A percentile compares a stretch with the other conserved stretches of the same genome.
phyloP scores from a whole-genome alignment of 1,139 yeast genomes.

The Saccharomyces hybrid region DNA sequence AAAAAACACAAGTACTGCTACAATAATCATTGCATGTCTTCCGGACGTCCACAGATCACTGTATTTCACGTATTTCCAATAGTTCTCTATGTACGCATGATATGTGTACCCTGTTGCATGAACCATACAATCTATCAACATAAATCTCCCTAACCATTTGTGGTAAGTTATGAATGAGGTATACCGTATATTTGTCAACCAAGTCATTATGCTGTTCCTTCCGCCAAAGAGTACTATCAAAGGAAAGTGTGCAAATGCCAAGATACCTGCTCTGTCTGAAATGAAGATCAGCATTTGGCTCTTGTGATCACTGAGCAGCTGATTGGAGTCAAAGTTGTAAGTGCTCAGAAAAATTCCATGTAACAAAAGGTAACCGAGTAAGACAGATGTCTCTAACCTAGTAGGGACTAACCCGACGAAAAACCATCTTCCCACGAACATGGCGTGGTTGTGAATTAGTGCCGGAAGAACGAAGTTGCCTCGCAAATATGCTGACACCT shows the following conservation, averaged over 20 bases:
- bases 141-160: constrained; percentile 54
- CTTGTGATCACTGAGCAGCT: constrained; percentile 10
- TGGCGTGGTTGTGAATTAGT: background rate
- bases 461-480: background rate
- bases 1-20: constrained; percentile 28
- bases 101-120: constrained; percentile 43
- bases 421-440: background rate
- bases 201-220: constrained; percentile 56
- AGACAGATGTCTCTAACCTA: constrained; percentile 49
- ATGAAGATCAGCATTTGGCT: constrained; percentile 34
- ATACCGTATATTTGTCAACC: constrained; percentile 56
- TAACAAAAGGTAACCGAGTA: constrained; percentile 42
- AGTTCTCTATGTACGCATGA: constrained; percentile 11
- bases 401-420: constrained; percentile 34
- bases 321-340: constrained; percentile 33
- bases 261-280: constrained; percentile 49
- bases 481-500: background rate
- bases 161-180: constrained; percentile 55
- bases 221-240: constrained; percentile 48
- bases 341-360: constrained; percentile 38
- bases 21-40: constrained; percentile 36
- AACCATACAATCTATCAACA: constrained; percentile 32
- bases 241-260: constrained; percentile 44
- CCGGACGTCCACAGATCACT: constrained; percentile 43
- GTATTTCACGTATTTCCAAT: constrained; percentile 17